These are phyloP conservation scores for Colletotrichum abscissum DNA, from an alignment of 2,329 filamentous ascomycete genomes.

Conservation along the genomic window DNA sequence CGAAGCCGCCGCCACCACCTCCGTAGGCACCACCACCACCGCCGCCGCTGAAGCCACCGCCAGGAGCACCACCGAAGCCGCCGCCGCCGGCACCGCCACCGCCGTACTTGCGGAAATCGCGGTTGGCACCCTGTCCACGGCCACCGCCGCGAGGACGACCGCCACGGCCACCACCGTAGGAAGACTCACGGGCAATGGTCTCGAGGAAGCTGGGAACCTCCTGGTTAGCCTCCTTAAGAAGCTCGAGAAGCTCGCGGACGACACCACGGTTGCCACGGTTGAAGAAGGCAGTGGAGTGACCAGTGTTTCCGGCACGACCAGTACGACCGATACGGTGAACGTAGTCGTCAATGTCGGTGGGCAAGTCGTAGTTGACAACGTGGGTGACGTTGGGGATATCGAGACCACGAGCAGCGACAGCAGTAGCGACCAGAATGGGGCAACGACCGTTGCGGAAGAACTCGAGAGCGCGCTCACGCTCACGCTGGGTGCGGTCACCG, in stretches of 20 bases:
- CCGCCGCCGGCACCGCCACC: constrained; percentile 64
- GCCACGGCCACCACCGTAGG: constrained; percentile 79
- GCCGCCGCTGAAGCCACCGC: constrained; percentile 51
- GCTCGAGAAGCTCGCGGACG: constrained; percentile 94
- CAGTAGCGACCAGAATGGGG: constrained; percentile 96
- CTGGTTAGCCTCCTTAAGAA: constrained; percentile 98
- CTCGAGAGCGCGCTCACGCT: constrained; percentile 97
- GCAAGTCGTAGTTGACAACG: constrained; percentile 99
- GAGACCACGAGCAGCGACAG: constrained; percentile 89
- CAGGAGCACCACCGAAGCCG: constrained; percentile 55
- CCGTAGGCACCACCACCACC: constrained; percentile 51
- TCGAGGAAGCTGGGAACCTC: constrained; percentile 95
- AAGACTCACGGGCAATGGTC: constrained; percentile 95
- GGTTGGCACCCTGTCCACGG: constrained; percentile 77
- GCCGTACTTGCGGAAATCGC: constrained; percentile 88
- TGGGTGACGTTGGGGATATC: constrained; percentile 98
- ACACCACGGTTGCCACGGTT: constrained; percentile 99
- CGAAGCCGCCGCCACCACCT: constrained; percentile 62
- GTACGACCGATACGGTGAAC: constrained; percentile 99
- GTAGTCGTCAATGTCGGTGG: constrained; percentile 98
- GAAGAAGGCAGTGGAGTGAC: constrained; percentile 98
- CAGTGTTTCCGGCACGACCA: constrained; percentile 98
- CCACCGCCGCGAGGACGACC: constrained; percentile 78
- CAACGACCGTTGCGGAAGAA: constrained; percentile 97
- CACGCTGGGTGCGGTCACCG: constrained; percentile 97